phyloP scores from a whole-genome alignment of 257 asterid genomes.

The Cinchona pubescens region DNA sequence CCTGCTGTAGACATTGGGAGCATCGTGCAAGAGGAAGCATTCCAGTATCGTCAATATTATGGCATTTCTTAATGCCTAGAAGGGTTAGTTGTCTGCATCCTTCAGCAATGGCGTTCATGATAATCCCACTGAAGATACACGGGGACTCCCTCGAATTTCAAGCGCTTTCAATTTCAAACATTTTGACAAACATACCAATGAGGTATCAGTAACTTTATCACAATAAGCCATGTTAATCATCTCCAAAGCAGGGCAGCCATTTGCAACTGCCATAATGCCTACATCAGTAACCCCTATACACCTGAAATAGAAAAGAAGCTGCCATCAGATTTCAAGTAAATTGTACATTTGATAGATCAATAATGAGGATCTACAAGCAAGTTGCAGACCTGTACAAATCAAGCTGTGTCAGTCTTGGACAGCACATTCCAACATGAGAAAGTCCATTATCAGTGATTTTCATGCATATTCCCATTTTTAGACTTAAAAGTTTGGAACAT shows the following conservation, averaged over 20 bases:
- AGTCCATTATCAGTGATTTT: slow-evolving; percentile 36
- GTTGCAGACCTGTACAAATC: slow-evolving; percentile 39
- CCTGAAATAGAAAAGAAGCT: slow-evolving; percentile 11
- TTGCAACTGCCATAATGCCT: slow-evolving; percentile 28
- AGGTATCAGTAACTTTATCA: slow-evolving; percentile 25
- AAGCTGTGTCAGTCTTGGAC: slow-evolving; percentile 29
- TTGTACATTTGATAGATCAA: not conserved
- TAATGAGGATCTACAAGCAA: not conserved
- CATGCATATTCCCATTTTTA: slow-evolving; percentile 35
- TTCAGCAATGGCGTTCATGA: slow-evolving; percentile 26
- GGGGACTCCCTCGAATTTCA: slow-evolving; percentile 41
- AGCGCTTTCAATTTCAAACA: slow-evolving; percentile 24
- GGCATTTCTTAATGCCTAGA: slow-evolving; percentile 38
- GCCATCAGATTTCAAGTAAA: not conserved
- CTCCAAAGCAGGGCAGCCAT: slow-evolving; percentile 32
- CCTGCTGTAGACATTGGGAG: slow-evolving; percentile 34
- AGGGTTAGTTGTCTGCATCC: slow-evolving; percentile 26
- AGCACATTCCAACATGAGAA: slow-evolving; percentile 21
- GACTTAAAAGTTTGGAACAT: slow-evolving; percentile 20
- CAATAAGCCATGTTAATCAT: slow-evolving; percentile 37
- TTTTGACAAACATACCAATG: slow-evolving; percentile 22
- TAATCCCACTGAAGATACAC: slow-evolving; percentile 29
- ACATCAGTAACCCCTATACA: slow-evolving; percentile 27
- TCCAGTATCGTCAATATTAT: slow-evolving; percentile 27
- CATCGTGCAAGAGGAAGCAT: slow-evolving; percentile 33